phyloP scores from a whole-genome alignment of 176 grass and related monocot species.

The Elymus sibiricus region DNA sequence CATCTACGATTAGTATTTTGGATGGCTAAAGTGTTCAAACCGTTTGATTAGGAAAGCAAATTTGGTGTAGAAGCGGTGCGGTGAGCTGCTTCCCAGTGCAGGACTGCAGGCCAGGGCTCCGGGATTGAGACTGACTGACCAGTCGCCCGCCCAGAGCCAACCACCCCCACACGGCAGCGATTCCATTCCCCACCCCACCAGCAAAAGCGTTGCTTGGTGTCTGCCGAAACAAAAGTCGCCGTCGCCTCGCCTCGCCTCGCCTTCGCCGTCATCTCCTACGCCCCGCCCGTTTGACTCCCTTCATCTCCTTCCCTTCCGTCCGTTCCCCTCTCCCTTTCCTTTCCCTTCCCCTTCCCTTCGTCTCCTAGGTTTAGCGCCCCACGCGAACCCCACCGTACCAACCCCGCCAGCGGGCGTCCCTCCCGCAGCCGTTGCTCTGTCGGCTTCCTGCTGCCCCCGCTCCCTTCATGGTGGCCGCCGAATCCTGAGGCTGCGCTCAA shows the following conservation, averaged over 20 bases:
- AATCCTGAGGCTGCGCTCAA: slow-evolving; percentile 17
- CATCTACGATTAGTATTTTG: too few relatives aligned
- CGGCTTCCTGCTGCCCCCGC: not conserved
- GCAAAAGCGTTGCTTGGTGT: slow-evolving; percentile 29
- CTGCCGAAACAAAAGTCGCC: slow-evolving; percentile 40
- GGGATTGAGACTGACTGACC: not conserved
- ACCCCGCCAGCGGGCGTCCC: not conserved
- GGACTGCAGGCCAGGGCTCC: too few relatives aligned
- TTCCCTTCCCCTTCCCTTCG: not conserved
- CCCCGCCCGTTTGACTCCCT: slow-evolving; percentile 25
- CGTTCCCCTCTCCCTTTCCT: not conserved
- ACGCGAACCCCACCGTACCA: slow-evolving; percentile 1
- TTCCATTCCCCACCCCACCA: not conserved
- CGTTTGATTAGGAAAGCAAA: too few relatives aligned
- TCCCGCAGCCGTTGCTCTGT: slow-evolving; percentile 7
- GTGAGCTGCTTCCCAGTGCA: too few relatives aligned
- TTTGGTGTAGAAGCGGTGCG: too few relatives aligned
- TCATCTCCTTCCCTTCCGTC: not conserved
- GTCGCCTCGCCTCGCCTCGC: slow-evolving; percentile 15
- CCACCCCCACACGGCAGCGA: slow-evolving; percentile 18
- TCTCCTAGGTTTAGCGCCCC: slow-evolving; percentile 21
- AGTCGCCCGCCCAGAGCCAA: slow-evolving; percentile 3
- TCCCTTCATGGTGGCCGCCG: slow-evolving; percentile 22
- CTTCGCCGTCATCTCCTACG: slow-evolving; percentile 24
- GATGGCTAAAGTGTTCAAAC: too few relatives aligned